Evolutionary conservation across 73 alveolate genomes (phyloP).

Genomic region (Blepharisma japonicum): DNA sequence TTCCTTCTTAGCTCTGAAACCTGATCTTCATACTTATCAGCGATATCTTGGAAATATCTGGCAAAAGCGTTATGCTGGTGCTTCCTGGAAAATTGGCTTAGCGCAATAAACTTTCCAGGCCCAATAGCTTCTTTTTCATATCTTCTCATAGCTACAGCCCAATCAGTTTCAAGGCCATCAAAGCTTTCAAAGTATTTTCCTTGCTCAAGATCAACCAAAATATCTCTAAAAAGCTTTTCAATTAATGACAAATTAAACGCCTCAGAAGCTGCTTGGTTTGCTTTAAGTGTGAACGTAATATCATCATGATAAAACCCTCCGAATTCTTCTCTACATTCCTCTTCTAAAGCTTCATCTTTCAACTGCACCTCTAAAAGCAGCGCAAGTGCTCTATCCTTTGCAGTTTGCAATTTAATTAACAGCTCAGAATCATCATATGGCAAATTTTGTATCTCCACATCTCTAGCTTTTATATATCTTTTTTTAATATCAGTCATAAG

Average conservation of each 20-base stretch:
- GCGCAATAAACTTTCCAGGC: slow-evolving; percentile 19
- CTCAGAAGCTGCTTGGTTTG: neutral
- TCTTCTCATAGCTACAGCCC: slow-evolving; percentile 1
- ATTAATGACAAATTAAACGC: slow-evolving; percentile 2
- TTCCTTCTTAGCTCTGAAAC: neutral
- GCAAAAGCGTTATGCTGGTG: slow-evolving; percentile 21
- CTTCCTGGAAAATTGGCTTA: neutral
- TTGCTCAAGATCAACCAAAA: slow-evolving; percentile 4
- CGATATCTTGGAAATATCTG: neutral
- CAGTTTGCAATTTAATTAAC: neutral
- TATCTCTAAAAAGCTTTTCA: neutral
- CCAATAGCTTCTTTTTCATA: slow-evolving; percentile 16
- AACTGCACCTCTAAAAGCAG: neutral
- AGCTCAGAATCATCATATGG: neutral
- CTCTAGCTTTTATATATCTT: neutral
- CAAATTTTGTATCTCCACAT: neutral
- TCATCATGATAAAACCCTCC: slow-evolving; percentile 7
- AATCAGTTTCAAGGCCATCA: slow-evolving; percentile 27
- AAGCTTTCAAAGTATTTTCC: neutral
- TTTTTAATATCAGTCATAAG: neutral
- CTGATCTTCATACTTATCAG: neutral
- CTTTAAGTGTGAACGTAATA: neutral
- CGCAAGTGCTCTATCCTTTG: neutral
- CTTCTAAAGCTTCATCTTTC: slow-evolving; percentile 2
- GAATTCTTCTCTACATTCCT: neutral